These are phyloP conservation scores for Colletotrichum zoysiae DNA, from an alignment of 2,329 filamentous ascomycete species.

Conservation along the genomic window DNA sequence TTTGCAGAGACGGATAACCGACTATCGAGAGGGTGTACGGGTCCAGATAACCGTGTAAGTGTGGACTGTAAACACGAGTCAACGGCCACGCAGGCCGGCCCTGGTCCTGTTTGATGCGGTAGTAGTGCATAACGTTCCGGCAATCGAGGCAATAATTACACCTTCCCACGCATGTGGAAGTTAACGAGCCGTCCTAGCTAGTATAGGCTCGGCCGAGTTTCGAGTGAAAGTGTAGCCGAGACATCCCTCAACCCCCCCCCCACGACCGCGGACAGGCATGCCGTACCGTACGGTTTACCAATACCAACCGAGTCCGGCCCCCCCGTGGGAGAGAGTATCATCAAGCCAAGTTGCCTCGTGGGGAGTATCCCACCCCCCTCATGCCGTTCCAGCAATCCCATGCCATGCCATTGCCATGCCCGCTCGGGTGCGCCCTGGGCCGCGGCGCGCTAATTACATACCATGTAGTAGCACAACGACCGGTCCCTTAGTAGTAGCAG, in stretches of 20 bases:
- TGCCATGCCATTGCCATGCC: not conserved
- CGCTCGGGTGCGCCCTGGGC: constrained; percentile 13
- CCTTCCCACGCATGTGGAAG: not conserved
- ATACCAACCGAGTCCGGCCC: not conserved
- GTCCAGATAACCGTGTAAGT: not conserved
- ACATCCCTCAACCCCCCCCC: not conserved
- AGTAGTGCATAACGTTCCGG: not conserved
- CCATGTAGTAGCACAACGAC: not conserved
- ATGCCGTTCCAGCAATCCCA: not conserved
- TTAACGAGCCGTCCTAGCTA: not conserved
- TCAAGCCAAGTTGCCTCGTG: not conserved
- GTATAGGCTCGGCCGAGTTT: not conserved
- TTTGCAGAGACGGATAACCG: not conserved
- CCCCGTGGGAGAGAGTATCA: not conserved
- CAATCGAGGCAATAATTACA: not conserved
- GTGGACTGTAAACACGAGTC: not conserved
- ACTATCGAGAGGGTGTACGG: not conserved
- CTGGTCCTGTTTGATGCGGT: not conserved
- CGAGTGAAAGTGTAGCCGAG: constrained; percentile 7
- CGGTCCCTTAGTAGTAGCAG: not conserved
- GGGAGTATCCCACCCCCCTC: not conserved
- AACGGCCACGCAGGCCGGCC: not conserved
- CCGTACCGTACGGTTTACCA: not conserved
- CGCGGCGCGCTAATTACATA: constrained; percentile 11
- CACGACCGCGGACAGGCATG: constrained; percentile 1